These are phyloP conservation scores for Phytopythium delawarense DNA, from an alignment of 352 stramenopile species.

Conservation along the genomic window DNA sequence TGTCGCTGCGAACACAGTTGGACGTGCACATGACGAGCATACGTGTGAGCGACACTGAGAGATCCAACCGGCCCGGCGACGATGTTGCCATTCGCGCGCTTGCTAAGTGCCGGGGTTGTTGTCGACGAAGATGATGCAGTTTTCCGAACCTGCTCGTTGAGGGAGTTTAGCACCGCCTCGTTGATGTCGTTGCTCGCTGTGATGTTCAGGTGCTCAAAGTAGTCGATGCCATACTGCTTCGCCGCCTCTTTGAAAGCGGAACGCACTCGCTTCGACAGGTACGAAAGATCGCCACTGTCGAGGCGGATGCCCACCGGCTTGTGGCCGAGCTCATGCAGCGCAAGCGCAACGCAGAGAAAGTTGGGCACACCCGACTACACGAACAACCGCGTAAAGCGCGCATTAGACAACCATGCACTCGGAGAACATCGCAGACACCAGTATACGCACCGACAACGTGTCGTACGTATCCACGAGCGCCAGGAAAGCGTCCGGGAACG, in stretches of 20 bases:
- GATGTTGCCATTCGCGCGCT: conserved; percentile 4
- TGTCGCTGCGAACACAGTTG: conserved; percentile 64
- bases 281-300: conserved; percentile 97
- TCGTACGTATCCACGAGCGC: conserved; percentile 99
- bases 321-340: conserved; percentile 90
- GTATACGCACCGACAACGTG: conserved; percentile 80
- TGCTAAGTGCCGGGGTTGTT: not conserved
- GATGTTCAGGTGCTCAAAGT: conserved; percentile 88
- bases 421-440: not conserved
- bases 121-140: conserved; percentile 7
- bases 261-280: conserved; percentile 90
- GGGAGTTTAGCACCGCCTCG: conserved; percentile 92
- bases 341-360: conserved; percentile 95
- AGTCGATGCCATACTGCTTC: conserved; percentile 59
- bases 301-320: conserved; percentile 93
- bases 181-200: conserved; percentile 99
- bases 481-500: conserved; percentile 96
- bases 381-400: conserved; percentile 6
- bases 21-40: conserved; percentile 12
- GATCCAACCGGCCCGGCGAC: conserved; percentile 4
- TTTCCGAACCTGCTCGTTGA: conserved; percentile 88
- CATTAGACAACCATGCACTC: not conserved
- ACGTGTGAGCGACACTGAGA: conserved; percentile 4
- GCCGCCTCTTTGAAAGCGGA: conserved; percentile 47
- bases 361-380: conserved; percentile 93